Percentiles rank a stretch among this genome's conserved stretches.
Conservation (phyloP, 352 stramenopile genomes). For the Globisporangium cederbergense region DNA sequence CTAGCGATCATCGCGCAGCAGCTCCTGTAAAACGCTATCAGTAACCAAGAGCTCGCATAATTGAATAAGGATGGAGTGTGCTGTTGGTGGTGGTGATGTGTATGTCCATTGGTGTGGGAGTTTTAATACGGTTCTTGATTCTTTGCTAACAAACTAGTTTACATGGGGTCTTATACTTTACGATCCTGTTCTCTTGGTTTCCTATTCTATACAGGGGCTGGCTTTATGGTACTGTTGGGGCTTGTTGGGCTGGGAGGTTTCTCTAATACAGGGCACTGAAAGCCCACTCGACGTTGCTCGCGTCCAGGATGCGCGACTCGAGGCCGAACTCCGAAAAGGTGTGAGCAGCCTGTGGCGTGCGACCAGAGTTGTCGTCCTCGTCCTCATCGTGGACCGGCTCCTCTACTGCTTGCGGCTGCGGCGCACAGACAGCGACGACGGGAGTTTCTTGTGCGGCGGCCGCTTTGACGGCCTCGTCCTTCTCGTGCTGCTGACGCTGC, state of each 20-base stretch:
- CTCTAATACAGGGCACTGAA: constrained; percentile 76
- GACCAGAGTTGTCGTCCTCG: constrained; percentile 16
- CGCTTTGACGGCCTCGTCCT: constrained; percentile 16
- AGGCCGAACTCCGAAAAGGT: constrained; percentile 79
- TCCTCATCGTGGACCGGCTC: not conserved
- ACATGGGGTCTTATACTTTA: constrained; percentile 28
- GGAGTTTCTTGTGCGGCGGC: not conserved
- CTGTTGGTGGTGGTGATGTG: constrained; percentile 4
- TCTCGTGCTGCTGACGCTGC: constrained; percentile 39
- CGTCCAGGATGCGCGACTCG: constrained; percentile 52
- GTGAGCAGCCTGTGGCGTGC: constrained; percentile 21
- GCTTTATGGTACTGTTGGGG: constrained; percentile 16
- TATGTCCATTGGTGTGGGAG: constrained; percentile 1
- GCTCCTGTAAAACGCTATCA: not conserved
- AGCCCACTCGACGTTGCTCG: constrained; percentile 67
- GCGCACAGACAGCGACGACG: not conserved
- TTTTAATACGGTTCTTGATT: not conserved
- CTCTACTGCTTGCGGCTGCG: not conserved
- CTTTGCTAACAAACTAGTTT: constrained; percentile 15
- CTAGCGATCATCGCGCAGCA: constrained; percentile 23
- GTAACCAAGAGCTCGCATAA: too few species aligned
- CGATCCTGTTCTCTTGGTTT: constrained; percentile 15
- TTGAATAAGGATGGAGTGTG: too few species aligned
- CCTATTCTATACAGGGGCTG: constrained; percentile 15
- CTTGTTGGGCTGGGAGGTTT: not conserved